A percentile compares a stretch with the other conserved stretches of the same genome.
Conservation (phyloP, 768 basidiomycete genomes). For the Russula earlei region DNA sequence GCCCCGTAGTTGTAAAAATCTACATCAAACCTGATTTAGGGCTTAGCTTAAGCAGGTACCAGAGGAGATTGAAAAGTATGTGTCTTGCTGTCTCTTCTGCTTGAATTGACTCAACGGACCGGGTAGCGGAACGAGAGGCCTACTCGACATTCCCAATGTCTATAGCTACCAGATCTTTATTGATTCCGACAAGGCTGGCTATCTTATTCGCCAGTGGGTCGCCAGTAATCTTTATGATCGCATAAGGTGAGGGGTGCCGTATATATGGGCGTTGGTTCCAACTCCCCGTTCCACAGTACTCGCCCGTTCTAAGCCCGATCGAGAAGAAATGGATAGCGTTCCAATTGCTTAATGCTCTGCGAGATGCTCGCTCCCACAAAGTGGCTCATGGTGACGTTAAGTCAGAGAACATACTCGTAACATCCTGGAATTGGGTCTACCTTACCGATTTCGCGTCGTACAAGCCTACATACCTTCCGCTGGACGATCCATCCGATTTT, state of each 20-base stretch:
- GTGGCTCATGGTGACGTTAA: slow-evolving; percentile 98
- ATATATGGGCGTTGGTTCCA: neutral
- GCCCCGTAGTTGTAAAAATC: slow-evolving; percentile 84
- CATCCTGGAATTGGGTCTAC: slow-evolving; percentile 93
- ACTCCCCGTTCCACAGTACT: slow-evolving; percentile 48
- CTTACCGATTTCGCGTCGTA: slow-evolving; percentile 91
- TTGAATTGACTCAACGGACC: neutral
- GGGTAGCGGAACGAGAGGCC: slow-evolving; percentile 74
- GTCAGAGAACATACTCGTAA: slow-evolving; percentile 92
- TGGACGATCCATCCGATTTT: slow-evolving; percentile 96
- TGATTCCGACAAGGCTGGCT: slow-evolving; percentile 94
- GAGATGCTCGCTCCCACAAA: slow-evolving; percentile 75
- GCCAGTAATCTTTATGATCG: slow-evolving; percentile 93
- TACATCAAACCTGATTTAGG: slow-evolving; percentile 92
- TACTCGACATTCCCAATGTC: slow-evolving; percentile 79
- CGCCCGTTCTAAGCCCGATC: slow-evolving; percentile 79
- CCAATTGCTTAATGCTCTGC: slow-evolving; percentile 78
- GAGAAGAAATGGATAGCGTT: slow-evolving; percentile 99
- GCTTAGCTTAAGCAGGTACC: slow-evolving; percentile 64
- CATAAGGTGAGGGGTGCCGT: slow-evolving; percentile 60
- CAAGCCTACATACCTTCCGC: slow-evolving; percentile 91
- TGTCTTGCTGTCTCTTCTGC: slow-evolving; percentile 9
- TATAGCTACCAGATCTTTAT: slow-evolving; percentile 84
- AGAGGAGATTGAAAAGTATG: slow-evolving; percentile 68
- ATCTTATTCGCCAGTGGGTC: slow-evolving; percentile 90